Percentiles rank a stretch among this genome's conserved stretches.
Conservation (phyloP, 1,284 basidiomycete genomes). For the Peniophora sp. region DNA sequence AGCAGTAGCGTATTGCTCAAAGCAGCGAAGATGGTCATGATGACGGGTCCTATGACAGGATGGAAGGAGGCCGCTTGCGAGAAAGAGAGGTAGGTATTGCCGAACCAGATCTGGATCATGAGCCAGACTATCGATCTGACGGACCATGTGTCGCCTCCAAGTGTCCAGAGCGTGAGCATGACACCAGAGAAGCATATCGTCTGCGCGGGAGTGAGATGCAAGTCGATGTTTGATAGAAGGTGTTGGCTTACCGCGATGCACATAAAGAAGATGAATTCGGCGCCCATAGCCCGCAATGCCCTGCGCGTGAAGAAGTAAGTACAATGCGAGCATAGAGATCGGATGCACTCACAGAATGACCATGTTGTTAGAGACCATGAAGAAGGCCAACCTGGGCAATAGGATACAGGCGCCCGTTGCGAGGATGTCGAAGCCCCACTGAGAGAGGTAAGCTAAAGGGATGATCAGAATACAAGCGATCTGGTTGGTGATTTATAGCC, state of each 20-base stretch:
- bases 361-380: conserved; percentile 77
- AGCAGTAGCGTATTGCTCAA: conserved; percentile 73
- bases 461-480: neutral
- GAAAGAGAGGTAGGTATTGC: conserved; percentile 70
- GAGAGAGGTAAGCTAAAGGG: conserved; percentile 42
- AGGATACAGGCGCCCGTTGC: conserved; percentile 83
- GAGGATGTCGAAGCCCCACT: conserved; percentile 75
- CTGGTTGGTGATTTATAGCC: neutral
- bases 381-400: conserved; percentile 83
- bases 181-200: conserved; percentile 80
- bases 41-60: conserved; percentile 75
- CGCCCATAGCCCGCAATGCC: conserved; percentile 67
- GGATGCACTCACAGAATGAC: conserved; percentile 60
- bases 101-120: conserved; percentile 81
- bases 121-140: conserved; percentile 71
- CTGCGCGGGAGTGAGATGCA: neutral
- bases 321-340: neutral
- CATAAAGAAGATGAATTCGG: conserved; percentile 82
- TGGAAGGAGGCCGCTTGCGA: conserved; percentile 70
- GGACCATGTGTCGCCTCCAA: conserved; percentile 50
- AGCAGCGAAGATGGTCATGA: conserved; percentile 82
- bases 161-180: conserved; percentile 51
- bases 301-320: conserved; percentile 27
- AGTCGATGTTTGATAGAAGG: neutral
- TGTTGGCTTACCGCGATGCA: conserved; percentile 53